Evolutionary conservation across 2,329 filamentous ascomycete species (phyloP).

Genomic region (Fusarium heterosporum): DNA sequence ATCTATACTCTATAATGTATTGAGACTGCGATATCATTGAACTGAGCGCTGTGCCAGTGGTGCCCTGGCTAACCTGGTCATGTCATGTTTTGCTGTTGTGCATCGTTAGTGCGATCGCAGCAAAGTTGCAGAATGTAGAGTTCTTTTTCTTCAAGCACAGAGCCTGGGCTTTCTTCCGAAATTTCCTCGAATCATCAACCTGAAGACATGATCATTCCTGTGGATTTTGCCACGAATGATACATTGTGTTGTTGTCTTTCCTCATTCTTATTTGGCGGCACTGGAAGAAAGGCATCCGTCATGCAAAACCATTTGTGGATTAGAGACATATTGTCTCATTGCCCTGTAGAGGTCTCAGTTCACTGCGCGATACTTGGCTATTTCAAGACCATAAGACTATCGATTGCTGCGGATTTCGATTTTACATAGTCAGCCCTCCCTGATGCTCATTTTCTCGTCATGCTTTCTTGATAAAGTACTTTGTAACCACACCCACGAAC

Average conservation of each 20-base stretch:
- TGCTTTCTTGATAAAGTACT: too few relatives aligned
- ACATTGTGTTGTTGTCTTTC: constrained; percentile 7
- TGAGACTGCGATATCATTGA: not conserved
- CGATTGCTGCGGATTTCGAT: constrained; percentile 29
- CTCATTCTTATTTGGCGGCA: constrained; percentile 24
- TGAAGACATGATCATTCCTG: constrained; percentile 19
- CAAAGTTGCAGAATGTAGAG: constrained; percentile 21
- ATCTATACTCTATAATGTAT: too few relatives aligned
- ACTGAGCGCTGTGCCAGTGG: constrained; percentile 3
- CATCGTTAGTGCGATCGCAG: constrained; percentile 19
- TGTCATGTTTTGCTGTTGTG: not conserved
- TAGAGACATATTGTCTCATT: constrained; percentile 32
- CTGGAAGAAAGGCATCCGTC: constrained; percentile 23
- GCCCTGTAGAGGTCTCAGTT: constrained; percentile 19
- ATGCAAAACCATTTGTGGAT: constrained; percentile 27
- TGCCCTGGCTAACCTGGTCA: constrained; percentile 9
- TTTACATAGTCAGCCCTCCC: constrained; percentile 25
- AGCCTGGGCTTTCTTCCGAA: constrained; percentile 2
- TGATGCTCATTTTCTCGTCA: not conserved
- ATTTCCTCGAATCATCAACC: constrained; percentile 14
- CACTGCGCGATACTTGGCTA: constrained; percentile 5
- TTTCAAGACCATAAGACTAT: constrained; percentile 23
- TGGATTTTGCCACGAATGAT: constrained; percentile 26
- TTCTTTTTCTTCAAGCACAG: not conserved
- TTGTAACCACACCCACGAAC: too few relatives aligned